These are phyloP conservation scores for Fusarium anthophilum DNA, from an alignment of 2,329 filamentous ascomycete genomes.

Conservation along the genomic window DNA sequence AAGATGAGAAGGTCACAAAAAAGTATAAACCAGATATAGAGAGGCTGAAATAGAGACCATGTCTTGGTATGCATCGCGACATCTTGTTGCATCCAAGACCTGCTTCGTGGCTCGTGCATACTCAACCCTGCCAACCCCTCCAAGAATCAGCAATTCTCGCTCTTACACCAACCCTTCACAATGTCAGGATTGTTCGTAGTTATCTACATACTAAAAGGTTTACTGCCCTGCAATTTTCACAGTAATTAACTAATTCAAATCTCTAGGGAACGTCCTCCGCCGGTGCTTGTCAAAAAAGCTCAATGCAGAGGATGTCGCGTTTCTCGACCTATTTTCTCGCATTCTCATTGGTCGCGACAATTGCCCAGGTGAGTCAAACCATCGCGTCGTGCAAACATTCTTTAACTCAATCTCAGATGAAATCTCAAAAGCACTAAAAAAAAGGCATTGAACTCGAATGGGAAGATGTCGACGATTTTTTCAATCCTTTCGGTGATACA, in stretches of 20 bases:
- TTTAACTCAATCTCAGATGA: background rate
- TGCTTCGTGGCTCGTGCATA: background rate
- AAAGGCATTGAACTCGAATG: background rate
- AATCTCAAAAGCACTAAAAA: background rate
- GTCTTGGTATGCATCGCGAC: background rate
- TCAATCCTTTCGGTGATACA: background rate
- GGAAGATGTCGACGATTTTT: background rate
- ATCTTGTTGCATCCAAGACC: background rate
- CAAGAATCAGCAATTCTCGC: background rate
- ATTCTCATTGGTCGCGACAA: background rate
- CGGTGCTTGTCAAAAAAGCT: background rate
- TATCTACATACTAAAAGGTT: background rate
- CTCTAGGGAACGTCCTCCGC: fast-evolving
- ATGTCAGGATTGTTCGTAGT: background rate
- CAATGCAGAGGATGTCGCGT: background rate
- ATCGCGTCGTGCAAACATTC: background rate
- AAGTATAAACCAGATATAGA: background rate
- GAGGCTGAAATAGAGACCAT: too few species aligned
- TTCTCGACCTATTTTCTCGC: background rate
- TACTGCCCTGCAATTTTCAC: too few species aligned
- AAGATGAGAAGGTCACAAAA: background rate
- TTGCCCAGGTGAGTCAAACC: background rate
- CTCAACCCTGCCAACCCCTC: background rate
- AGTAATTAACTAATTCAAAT: background rate
- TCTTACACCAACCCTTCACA: background rate